Base-by-base conservation (phyloP, 768 basidiomycete species). In the Xerocomellus dryophilus region DNA sequence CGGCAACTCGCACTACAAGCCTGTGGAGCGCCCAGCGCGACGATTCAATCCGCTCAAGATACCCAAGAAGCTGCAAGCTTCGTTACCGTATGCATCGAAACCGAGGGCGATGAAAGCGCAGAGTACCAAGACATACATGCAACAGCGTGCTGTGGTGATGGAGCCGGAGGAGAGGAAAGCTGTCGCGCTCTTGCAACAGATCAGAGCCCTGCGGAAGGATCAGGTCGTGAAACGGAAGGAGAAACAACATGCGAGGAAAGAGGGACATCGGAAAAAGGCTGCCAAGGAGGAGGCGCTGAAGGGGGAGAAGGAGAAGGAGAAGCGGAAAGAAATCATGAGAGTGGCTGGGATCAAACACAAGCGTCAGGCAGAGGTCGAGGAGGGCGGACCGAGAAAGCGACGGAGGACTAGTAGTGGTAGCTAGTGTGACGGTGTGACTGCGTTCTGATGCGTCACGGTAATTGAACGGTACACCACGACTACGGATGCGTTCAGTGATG, bases 121-220 rank as follows among this genome's bases (percentile, higher is more conserved):
- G 71, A 72, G 76, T 34, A 74, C 74, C 51, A 77, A 80, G 68
- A 93, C 94, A n/a, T 97, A 98, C 71, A 72, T 98, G 66, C 92
- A 94, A 71, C 92, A 90, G 71, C 86, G 97, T 12, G 94, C 96
- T 1, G 94, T 98, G 23, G 86, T 99, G 42, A 81, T 98, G 79
- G 90, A 96, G 65, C 90, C 92, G 1, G 93, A 96, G 67, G 97
- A 98, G 77, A 93, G 88, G 78, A 88, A 84, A 67, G 95, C 97
- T 0, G 74, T 98, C 18, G 87, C 90, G 36, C 73, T 98, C 36
- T 68, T 99, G 68, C 96, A 98, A 70, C 95, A 98, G 76, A 93
- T 98, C 58, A 83, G 89, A 44, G 91, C 94, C 7, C 71, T 99
- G 62, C 76, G 92, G 54, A 98, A 94, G 72, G 94, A 95, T 64